Conservation (phyloP, 768 basidiomycete genomes). For the Amanita polypyramis region DNA sequence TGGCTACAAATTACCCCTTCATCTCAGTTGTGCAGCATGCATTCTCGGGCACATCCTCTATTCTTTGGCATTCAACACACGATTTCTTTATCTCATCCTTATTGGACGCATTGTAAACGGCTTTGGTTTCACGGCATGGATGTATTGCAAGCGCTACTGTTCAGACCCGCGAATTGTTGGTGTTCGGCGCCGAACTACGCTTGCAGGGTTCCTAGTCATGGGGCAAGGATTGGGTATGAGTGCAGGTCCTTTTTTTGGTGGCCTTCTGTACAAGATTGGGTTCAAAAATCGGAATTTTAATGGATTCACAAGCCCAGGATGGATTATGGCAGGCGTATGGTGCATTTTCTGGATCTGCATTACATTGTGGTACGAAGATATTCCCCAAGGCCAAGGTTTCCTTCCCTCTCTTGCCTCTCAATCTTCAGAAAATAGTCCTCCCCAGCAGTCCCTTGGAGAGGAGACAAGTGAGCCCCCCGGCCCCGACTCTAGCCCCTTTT, state of each 20-base stretch:
- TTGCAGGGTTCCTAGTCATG: slow-evolving; percentile 52
- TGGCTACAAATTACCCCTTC: slow-evolving; percentile 43
- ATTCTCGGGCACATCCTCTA: slow-evolving; percentile 54
- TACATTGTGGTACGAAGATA: slow-evolving; percentile 28
- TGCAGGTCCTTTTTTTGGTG: slow-evolving; percentile 54
- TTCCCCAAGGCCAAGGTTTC: slow-evolving; percentile 13
- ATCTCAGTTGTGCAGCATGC: slow-evolving; percentile 40
- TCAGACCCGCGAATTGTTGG: slow-evolving; percentile 60
- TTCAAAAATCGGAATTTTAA: slow-evolving; percentile 50
- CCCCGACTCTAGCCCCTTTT: background rate
- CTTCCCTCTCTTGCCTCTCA: background rate
- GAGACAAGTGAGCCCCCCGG: background rate
- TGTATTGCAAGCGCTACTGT: slow-evolving; percentile 64
- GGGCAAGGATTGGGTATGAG: slow-evolving; percentile 55
- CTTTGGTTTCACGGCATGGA: slow-evolving; percentile 48
- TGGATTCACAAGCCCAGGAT: slow-evolving; percentile 57
- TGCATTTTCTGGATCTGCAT: slow-evolving; percentile 35
- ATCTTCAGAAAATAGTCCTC: background rate
- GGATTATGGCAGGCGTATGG: slow-evolving; percentile 53
- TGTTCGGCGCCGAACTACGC: slow-evolving; percentile 47
- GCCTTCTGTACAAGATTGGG: slow-evolving; percentile 50
- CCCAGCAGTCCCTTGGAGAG: background rate
- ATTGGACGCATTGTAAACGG: slow-evolving; percentile 57
- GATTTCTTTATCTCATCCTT: slow-evolving; percentile 60
- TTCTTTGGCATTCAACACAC: slow-evolving; percentile 45